Base-by-base conservation (phyloP, 306 rosid genomes). In the Vigna unguiculata region DNA sequence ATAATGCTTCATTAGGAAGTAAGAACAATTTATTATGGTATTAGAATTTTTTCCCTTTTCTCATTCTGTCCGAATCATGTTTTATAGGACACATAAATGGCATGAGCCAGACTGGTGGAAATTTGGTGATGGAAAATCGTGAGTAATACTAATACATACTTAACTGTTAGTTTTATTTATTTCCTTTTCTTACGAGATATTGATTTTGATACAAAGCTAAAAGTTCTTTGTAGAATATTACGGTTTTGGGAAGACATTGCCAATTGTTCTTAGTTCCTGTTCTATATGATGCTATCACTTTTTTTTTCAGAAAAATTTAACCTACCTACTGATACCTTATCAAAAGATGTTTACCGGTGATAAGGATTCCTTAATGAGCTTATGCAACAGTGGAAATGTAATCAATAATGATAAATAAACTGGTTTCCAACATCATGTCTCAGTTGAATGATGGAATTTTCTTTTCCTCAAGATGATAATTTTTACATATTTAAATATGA, bases 101-200 rank as follows among this genome's bases (percentile, higher is more conserved):
- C 65, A 87, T 46, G 93, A 88, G 73, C 93, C 93, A 73, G 93
- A 91, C 46, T 91, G 90, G 96, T 88, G 93, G 93, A 87, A 88
- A 87, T 91, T 91, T 68, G 96, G 96, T 2, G 87, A 85, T 41
- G 80, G 79, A 65, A 88, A 84, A 79, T 84, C 88, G 96, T 91
- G 84, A 86, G 96, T 86, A 71, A 46, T 69, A 3, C 16, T 86
- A 71, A 46, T 69, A 3, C 16, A 7, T 24, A 46, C 38, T 47
- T 55, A 13, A 10, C 16, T 58, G 34, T 48, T 63, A 15, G 14
- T 51, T 51, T 68, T 34, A 3, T 40, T 14, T n/a, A 41, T 1
- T 48, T 9, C 9, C 3, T 7, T 30, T 59, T 19, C 54, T 17
- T 24, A 13, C 19, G n/a, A 52, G 52, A 52, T 55, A 20, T 41